Evolutionary conservation across 2,329 filamentous ascomycete genomes (phyloP).

Genomic region (Fusarium albidum): DNA sequence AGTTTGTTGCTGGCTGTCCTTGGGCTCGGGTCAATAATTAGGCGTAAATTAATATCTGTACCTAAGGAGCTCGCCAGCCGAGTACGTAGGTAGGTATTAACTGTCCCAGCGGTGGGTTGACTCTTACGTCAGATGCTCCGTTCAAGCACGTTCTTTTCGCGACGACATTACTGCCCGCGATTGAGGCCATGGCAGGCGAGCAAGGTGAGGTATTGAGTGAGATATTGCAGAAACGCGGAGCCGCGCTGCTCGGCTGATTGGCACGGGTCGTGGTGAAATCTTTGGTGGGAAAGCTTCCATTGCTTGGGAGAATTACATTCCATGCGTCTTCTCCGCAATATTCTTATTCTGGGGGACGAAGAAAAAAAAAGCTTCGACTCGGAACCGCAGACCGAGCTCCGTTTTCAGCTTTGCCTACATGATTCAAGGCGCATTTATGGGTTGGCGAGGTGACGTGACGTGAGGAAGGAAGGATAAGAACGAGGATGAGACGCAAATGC

Average conservation of each 20-base stretch:
- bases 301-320: not conserved
- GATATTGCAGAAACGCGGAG: conserved; percentile 8
- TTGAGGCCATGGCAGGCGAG: not conserved
- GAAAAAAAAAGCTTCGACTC: conserved; percentile 5
- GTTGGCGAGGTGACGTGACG: not conserved
- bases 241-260: not conserved
- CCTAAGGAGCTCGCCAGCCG: not conserved
- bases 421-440: not conserved
- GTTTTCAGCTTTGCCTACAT: not conserved
- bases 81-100: no score
- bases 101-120: conserved; percentile 19
- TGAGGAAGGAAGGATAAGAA: not conserved
- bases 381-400: conserved; percentile 6
- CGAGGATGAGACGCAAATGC: not conserved
- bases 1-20: not conserved
- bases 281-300: conserved; percentile 2
- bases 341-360: conserved; percentile 1
- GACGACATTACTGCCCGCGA: not conserved
- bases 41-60: conserved; percentile 8
- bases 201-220: not conserved
- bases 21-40: conserved; percentile 6
- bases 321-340: conserved; percentile 8
- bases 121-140: conserved; percentile 29
- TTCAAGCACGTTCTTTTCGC: conserved; percentile 28
- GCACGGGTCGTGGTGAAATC: not conserved